phyloP scores from a whole-genome alignment of 2,329 filamentous ascomycete genomes.

The Penicillium sp. region DNA sequence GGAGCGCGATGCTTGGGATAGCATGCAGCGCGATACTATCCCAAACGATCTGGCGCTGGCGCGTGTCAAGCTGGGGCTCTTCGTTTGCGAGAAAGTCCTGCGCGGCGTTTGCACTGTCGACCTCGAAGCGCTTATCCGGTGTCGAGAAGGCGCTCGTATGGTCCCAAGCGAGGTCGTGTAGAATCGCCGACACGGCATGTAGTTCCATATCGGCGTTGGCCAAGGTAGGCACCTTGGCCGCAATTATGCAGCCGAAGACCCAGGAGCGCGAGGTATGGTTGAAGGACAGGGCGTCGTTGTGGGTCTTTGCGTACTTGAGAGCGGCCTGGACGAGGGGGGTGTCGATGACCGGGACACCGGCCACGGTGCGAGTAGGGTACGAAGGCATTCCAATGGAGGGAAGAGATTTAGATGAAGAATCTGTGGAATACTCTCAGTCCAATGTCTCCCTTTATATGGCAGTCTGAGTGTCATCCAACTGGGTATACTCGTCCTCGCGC shows the following conservation, averaged over 20 bases:
- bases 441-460: neutral
- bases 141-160: neutral
- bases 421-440: neutral
- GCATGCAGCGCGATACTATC: slow-evolving; percentile 8
- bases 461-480: neutral
- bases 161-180: slow-evolving; percentile 7
- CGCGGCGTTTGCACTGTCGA: slow-evolving; percentile 3
- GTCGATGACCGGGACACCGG: neutral
- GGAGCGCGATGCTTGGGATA: neutral
- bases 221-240: neutral
- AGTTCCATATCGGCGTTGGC: neutral
- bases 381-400: neutral
- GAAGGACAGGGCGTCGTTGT: slow-evolving; percentile 1
- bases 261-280: slow-evolving; percentile 1
- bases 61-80: neutral
- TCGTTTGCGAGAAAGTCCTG: neutral
- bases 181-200: neutral
- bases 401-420: too few relatives aligned
- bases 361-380: slow-evolving; percentile 1
- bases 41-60: neutral
- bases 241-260: slow-evolving; percentile 2
- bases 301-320: neutral
- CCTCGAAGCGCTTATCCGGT: slow-evolving; percentile 8
- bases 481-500: neutral
- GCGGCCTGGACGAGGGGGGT: neutral